These are phyloP conservation scores for Zopfochytrium polystomum DNA, from an alignment of 371 early-diverging fungal genomes.

Conservation along the genomic window DNA sequence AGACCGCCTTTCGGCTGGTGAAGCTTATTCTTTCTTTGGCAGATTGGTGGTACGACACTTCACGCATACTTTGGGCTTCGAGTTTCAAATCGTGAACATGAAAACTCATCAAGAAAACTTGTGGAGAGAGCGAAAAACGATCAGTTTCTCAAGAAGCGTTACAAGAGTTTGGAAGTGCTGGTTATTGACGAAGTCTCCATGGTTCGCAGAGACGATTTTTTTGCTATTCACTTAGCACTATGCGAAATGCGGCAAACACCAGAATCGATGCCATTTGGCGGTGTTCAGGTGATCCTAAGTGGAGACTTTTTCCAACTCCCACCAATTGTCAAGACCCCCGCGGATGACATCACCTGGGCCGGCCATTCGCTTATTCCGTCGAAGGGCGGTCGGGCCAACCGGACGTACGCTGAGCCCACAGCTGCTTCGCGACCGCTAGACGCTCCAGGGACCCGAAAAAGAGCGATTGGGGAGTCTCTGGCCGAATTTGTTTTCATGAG, in stretches of 20 bases:
- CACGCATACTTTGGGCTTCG: slow-evolving; percentile 56
- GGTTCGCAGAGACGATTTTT: slow-evolving; percentile 42
- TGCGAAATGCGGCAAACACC: slow-evolving; percentile 24
- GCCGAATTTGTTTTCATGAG: slow-evolving; percentile 42
- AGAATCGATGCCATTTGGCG: slow-evolving; percentile 51
- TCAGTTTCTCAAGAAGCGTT: slow-evolving; percentile 19
- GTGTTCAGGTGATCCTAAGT: slow-evolving; percentile 52
- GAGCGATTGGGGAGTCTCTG: slow-evolving; percentile 1
- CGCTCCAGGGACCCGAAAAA: background rate
- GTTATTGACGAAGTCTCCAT: slow-evolving; percentile 62
- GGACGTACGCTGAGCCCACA: slow-evolving; percentile 4
- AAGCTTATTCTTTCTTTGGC: background rate
- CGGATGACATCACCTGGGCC: too few relatives aligned
- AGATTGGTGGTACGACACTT: slow-evolving; percentile 59
- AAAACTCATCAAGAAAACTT: slow-evolving; percentile 5
- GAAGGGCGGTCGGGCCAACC: too few relatives aligned
- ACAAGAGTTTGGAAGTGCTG: slow-evolving; percentile 40
- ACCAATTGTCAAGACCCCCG: slow-evolving; percentile 39
- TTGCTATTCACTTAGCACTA: slow-evolving; percentile 29
- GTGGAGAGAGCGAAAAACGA: slow-evolving; percentile 8
- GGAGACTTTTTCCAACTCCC: slow-evolving; percentile 68
- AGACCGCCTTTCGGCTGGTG: background rate
- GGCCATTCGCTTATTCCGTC: too few relatives aligned
- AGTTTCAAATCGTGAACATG: slow-evolving; percentile 2
- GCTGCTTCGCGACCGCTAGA: background rate